Percentiles rank a stretch among this genome's conserved stretches.
These are phyloP conservation scores for Dryadomyces quercivorus DNA, from an alignment of 2,329 filamentous ascomycete genomes.

Conservation along the genomic window DNA sequence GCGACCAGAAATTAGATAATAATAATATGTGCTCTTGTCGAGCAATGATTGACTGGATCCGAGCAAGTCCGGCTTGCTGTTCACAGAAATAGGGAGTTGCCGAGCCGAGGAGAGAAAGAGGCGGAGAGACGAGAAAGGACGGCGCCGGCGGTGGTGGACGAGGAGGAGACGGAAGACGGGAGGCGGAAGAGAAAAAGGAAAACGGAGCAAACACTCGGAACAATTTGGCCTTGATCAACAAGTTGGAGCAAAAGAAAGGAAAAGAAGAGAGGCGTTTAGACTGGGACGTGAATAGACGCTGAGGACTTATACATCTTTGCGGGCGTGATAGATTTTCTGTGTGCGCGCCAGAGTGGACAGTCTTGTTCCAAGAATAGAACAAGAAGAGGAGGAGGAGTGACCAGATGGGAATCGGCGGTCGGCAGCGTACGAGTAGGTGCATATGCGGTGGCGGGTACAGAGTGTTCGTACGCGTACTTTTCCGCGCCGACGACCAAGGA, in stretches of 20 bases:
- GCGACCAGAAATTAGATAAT: constrained; percentile 11
- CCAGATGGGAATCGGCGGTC: too few relatives aligned
- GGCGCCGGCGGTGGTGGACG: neutral
- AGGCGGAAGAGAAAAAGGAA: neutral
- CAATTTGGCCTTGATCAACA: constrained; percentile 14
- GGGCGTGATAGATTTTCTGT: neutral
- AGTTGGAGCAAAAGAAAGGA: constrained; percentile 14
- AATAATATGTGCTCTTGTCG: neutral
- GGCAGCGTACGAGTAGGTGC: neutral
- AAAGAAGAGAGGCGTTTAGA: neutral
- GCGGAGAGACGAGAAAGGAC: neutral
- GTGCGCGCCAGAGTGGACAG: neutral
- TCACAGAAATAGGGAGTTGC: neutral
- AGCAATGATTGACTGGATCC: constrained; percentile 34
- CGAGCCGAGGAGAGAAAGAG: neutral
- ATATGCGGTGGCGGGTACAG: neutral
- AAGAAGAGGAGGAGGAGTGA: neutral
- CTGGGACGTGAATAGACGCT: neutral
- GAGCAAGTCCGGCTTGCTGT: constrained; percentile 50
- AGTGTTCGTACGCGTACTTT: neutral
- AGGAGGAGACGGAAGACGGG: neutral
- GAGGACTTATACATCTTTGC: constrained; percentile 40
- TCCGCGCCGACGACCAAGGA: neutral
- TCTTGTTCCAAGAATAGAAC: neutral
- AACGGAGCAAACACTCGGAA: constrained; percentile 7